Percentiles rank a stretch among this genome's conserved stretches.
phyloP scores from a whole-genome alignment of 805 yeast species.

The Cyberlindnera euphorbiae region DNA sequence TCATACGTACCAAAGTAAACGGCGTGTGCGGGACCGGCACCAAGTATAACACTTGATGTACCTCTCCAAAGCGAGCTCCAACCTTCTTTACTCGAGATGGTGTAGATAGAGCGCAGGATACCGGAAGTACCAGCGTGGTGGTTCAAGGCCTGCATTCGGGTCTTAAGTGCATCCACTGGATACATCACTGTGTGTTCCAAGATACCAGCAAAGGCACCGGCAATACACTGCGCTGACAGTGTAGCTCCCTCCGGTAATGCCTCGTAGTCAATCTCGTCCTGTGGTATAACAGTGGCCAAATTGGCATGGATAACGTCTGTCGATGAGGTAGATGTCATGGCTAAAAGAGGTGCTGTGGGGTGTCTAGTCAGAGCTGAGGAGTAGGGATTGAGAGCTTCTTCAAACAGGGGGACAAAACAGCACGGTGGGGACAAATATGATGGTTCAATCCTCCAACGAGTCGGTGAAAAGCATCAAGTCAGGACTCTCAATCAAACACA shows the following conservation, averaged over 20 bases:
- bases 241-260: constrained; percentile 86
- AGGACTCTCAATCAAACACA: no score
- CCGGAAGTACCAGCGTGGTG: constrained; percentile 11
- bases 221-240: constrained; percentile 70
- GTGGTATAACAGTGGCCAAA: constrained; percentile 6
- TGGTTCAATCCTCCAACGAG: no score
- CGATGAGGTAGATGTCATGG: constrained; percentile 2
- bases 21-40: constrained; percentile 99
- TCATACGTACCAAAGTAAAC: constrained; percentile 94
- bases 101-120: constrained; percentile 54
- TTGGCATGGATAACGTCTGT: constrained; percentile 11
- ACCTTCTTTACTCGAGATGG: constrained; percentile 81
- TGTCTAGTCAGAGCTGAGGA: background rate
- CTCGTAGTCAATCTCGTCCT: constrained; percentile 76
- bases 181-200: constrained; percentile 98
- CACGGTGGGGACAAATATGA: no score
- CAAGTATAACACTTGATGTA: constrained; percentile 81
- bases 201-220: constrained; percentile 97
- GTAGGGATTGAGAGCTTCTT: no score
- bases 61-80: constrained; percentile 90
- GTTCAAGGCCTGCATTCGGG: constrained; percentile 69
- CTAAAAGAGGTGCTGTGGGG: background rate
- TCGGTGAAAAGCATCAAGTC: no score
- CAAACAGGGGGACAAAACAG: no score
- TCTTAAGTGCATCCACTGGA: constrained; percentile 91